A percentile compares a stretch with the other conserved stretches of the same genome.
Conservation (phyloP, 2,329 filamentous ascomycete genomes). For the Penicillium sp. region DNA sequence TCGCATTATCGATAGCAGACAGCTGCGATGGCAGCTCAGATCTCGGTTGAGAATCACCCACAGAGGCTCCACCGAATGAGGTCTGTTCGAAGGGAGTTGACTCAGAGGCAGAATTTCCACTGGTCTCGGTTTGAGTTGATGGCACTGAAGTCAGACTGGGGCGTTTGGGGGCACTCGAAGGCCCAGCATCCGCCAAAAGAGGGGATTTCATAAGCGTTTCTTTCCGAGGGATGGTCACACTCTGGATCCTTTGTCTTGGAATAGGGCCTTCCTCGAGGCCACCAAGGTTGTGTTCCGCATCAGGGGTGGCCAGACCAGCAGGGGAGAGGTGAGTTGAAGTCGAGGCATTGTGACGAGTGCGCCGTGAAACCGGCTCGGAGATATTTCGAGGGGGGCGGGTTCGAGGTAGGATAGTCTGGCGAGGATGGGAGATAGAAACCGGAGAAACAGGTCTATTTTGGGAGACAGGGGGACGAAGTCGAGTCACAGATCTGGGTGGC, state of each 20-base stretch:
- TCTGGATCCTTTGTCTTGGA: constrained; percentile 38
- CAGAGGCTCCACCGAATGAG: constrained; percentile 27
- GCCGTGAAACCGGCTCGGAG: constrained; percentile 56
- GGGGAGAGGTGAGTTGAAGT: constrained; percentile 32
- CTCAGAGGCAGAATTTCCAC: constrained; percentile 15
- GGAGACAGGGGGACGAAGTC: constrained; percentile 28
- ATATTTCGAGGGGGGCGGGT: constrained; percentile 41
- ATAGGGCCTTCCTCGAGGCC: constrained; percentile 30
- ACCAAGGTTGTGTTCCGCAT: constrained; percentile 41
- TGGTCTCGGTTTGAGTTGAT: constrained; percentile 11
- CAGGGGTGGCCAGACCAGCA: constrained; percentile 46
- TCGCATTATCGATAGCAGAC: constrained; percentile 67
- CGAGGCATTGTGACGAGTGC: constrained; percentile 38
- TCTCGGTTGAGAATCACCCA: constrained; percentile 23
- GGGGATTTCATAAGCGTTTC: constrained; percentile 37
- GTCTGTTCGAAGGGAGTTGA: constrained; percentile 27
- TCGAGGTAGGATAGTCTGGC: constrained; percentile 52
- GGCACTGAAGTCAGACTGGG: constrained; percentile 7
- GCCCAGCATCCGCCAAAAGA: constrained; percentile 36
- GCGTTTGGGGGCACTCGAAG: constrained; percentile 22
- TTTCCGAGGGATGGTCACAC: constrained; percentile 36
- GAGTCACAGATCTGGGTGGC: constrained; percentile 27
- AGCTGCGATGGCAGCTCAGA: constrained; percentile 39
- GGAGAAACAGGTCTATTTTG: constrained; percentile 58
- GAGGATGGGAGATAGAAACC: constrained; percentile 56